Base-by-base conservation (phyloP, 176 grass and related monocot genomes). In the Musa schizocarpa region DNA sequence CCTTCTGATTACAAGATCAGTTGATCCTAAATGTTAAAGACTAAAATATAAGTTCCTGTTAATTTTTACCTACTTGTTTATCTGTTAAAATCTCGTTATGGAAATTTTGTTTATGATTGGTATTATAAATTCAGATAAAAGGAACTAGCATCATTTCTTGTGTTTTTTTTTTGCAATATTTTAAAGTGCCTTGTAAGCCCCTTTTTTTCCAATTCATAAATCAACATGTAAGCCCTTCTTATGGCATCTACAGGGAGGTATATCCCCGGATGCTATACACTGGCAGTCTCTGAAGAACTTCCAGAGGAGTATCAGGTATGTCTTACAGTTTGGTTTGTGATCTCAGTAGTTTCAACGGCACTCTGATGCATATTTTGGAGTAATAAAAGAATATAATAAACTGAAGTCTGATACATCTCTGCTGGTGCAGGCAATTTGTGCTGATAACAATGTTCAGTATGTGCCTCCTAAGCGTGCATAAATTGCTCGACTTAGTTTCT, bases 251-350 rank as follows among this genome's bases (percentile, higher is more conserved):
- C 81, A 98, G 95, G 90, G 67, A 91, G 82, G 74, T 94, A 94
- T 81, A 94, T 98, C 76, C 95, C 95, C 3, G 90, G 90, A n/a
- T 94, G 95, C 76, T 98, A 98, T 58, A 98, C 95, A 21, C 90
- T 98, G 58, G 91, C 84, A 1, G 88, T 98, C 51, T 91, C 90
- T 1, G 95, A 98, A 79, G 95, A 99, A 76, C 95, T 99, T 71
- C 90, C 90, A 4, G 95, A 94, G 59, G 95, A 98, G 81, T 98
- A 98, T 73, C 90, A 89, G 74, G 95, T 98, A 84, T 56, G 5
- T 62, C 34, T 43, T 6, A 43, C 34, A 10, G 52, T 63, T 12
- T 43, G 12, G 34, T 68, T 27, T 68, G 13, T 43, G 16, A 69
- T 34, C 34, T 43, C 51, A 12, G 34, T 53, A 16, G 50, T 61